A percentile compares a stretch with the other conserved stretches of the same genome.
phyloP scores from a whole-genome alignment of 2,329 filamentous ascomycete genomes.

The Myriosclerotinia scirpicola region DNA sequence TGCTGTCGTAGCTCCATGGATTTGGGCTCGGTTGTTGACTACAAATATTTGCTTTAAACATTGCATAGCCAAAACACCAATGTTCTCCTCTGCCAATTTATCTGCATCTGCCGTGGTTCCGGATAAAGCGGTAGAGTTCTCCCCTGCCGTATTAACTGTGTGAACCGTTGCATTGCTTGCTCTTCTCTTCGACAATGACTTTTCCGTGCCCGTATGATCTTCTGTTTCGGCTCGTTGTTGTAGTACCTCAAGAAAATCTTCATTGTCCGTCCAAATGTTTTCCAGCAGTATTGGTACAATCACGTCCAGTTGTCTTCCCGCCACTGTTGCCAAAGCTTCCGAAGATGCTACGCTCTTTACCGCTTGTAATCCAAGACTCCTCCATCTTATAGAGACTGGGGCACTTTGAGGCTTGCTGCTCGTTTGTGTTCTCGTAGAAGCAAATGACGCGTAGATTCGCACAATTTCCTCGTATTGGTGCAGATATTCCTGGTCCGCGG shows the following conservation, averaged over 20 bases:
- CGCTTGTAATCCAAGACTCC: constrained; percentile 70
- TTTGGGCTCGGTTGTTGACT: constrained; percentile 77
- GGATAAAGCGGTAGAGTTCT: constrained; percentile 70
- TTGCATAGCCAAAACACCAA: constrained; percentile 78
- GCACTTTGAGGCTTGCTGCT: constrained; percentile 60
- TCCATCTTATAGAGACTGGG: constrained; percentile 76
- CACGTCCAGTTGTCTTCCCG: constrained; percentile 71
- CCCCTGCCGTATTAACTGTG: constrained; percentile 63
- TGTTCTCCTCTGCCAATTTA: constrained; percentile 84
- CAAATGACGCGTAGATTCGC: constrained; percentile 74
- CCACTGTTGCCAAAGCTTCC: constrained; percentile 73
- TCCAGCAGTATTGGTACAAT: constrained; percentile 84
- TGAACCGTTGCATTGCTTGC: constrained; percentile 78
- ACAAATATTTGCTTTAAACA: constrained; percentile 85
- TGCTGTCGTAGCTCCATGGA: constrained; percentile 71
- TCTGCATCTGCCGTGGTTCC: constrained; percentile 85
- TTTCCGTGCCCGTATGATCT: constrained; percentile 67
- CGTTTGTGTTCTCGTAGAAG: constrained; percentile 59
- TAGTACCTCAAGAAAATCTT: constrained; percentile 67
- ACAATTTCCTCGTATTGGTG: constrained; percentile 82
- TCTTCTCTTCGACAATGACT: constrained; percentile 60
- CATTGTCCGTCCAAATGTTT: constrained; percentile 76
- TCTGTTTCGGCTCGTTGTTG: constrained; percentile 65
- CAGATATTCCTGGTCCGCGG: constrained; percentile 82
- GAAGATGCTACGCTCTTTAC: constrained; percentile 79